phyloP scores from a whole-genome alignment of 164 flowering plant genomes.

The Vitis vinifera region DNA sequence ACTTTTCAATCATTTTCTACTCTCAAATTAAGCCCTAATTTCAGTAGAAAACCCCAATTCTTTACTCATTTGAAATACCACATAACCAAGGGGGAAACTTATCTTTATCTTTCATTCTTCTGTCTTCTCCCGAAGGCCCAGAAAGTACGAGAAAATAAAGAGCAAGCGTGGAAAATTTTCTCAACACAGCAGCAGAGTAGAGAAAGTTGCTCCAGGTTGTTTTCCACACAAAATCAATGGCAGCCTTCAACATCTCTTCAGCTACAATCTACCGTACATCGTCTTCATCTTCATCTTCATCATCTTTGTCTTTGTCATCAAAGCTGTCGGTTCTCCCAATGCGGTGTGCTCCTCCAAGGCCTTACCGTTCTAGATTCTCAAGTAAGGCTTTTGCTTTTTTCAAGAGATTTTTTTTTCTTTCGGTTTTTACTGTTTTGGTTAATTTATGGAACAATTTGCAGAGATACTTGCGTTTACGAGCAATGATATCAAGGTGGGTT shows the following conservation, averaged over 20 bases:
- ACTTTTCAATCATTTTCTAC: too few relatives aligned
- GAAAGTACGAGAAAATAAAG: too few relatives aligned
- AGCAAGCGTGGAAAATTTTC: too few relatives aligned
- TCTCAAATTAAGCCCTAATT: too few relatives aligned
- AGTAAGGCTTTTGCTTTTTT: conserved; percentile 27
- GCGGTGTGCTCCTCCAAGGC: conserved; percentile 12
- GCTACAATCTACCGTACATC: conserved; percentile 22
- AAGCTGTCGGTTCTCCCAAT: conserved; percentile 27
- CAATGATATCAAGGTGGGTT: conserved; percentile 88
- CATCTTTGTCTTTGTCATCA: conserved; percentile 19
- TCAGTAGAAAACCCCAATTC: too few relatives aligned
- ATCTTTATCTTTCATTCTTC: too few relatives aligned
- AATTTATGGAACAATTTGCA: conserved; percentile 21
- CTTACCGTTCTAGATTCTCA: conserved; percentile 29
- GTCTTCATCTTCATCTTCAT: conserved; percentile 13
- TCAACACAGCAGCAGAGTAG: too few relatives aligned
- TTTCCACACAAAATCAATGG: conserved; percentile 12
- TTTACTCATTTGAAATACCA: too few relatives aligned
- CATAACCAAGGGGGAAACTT: too few relatives aligned
- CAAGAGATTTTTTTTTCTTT: neutral
- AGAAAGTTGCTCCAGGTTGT: too few relatives aligned
- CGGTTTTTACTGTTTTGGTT: neutral
- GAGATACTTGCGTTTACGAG: conserved; percentile 67
- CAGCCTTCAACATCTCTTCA: conserved; percentile 23
- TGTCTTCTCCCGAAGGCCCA: too few relatives aligned